Evolutionary conservation across 2,329 filamentous ascomycete genomes (phyloP).

Genomic region (Ceratocystis cubensis): DNA sequence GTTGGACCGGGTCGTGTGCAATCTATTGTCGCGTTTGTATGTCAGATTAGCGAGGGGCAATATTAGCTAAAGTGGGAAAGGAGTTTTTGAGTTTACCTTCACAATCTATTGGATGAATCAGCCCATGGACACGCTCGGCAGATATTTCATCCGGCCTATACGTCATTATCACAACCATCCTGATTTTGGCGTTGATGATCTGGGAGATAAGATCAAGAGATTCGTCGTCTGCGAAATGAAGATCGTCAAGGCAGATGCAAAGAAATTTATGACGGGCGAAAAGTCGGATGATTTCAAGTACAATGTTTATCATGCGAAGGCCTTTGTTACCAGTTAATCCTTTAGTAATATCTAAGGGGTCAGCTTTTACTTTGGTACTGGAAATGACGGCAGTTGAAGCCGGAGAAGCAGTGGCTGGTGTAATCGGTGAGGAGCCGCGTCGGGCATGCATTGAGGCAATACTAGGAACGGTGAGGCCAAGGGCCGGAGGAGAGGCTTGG

Average conservation of each 20-base stretch:
- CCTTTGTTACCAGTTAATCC: constrained; percentile 47
- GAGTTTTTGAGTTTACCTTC: constrained; percentile 33
- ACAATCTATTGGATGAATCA: constrained; percentile 41
- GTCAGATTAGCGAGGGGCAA: background rate
- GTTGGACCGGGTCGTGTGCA: constrained; percentile 37
- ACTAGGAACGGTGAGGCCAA: constrained; percentile 19
- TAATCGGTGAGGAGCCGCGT: constrained; percentile 39
- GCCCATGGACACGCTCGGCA: constrained; percentile 40
- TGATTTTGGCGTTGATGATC: constrained; percentile 65
- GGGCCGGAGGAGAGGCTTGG: constrained; percentile 18
- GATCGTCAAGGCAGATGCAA: constrained; percentile 75
- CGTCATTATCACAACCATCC: constrained; percentile 70
- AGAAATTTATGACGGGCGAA: constrained; percentile 77
- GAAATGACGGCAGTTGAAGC: constrained; percentile 30
- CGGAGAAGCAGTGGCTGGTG: constrained; percentile 36
- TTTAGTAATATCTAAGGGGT: constrained; percentile 44
- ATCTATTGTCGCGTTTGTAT: constrained; percentile 27
- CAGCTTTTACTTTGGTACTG: constrained; percentile 30
- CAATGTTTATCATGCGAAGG: constrained; percentile 73
- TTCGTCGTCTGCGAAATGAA: constrained; percentile 83
- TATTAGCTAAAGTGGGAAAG: background rate
- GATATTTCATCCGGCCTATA: constrained; percentile 55
- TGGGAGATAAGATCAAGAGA: constrained; percentile 71
- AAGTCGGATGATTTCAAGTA: constrained; percentile 71
- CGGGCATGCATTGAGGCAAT: constrained; percentile 31